Evolutionary conservation across 2,329 filamentous ascomycete genomes (phyloP), one percentile per base, ranked within the genome.

Genomic region (Nemania sp.): DNA sequence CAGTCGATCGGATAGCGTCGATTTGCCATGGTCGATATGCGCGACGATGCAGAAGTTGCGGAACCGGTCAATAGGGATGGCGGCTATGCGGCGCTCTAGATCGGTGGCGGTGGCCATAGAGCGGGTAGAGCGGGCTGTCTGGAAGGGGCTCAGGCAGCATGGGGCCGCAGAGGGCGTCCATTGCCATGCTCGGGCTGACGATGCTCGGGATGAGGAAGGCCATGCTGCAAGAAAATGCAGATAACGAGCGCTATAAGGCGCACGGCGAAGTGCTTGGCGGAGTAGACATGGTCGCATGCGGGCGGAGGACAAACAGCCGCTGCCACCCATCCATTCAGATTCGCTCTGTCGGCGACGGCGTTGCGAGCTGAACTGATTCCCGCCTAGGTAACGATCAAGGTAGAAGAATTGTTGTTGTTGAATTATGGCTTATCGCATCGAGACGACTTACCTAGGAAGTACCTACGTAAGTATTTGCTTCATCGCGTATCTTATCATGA

Each of bases 21-120:
- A 97, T 82, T 99, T 99, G 76, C 96, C 96, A 89, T 99, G 96
- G 80, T 99, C 96, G 78, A 99, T 97, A 80, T 99, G 96, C 10
- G 96, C 96, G 59, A 99, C 95, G 76, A 99, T 98, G 81, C 96
- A 99, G 80, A 99, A 99, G 80, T 99, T 99, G 70, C 96, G 91
- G 73, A 89, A 95, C 22, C 92, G 88, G 65, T 92, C 89, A 75
- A 94, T 91, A 2, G 92, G 92, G 62, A 95, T 94, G 5, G 88
- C 89, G 18, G 89, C 84, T 68, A 95, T 94, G 72, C 89, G 86
- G 51, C 80, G 79, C 73, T 89, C 86, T 62, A 89, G 81, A 22
- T 85, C 83, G 32, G 75, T 72, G 1, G 68, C 43, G 26, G 74
- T 64, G n/a, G 69, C 51, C 68, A 80, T 82, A 2, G 69, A 62